phyloP scores from a whole-genome alignment of 2,329 filamentous ascomycete genomes.

The Ceratocystis ficicola region DNA sequence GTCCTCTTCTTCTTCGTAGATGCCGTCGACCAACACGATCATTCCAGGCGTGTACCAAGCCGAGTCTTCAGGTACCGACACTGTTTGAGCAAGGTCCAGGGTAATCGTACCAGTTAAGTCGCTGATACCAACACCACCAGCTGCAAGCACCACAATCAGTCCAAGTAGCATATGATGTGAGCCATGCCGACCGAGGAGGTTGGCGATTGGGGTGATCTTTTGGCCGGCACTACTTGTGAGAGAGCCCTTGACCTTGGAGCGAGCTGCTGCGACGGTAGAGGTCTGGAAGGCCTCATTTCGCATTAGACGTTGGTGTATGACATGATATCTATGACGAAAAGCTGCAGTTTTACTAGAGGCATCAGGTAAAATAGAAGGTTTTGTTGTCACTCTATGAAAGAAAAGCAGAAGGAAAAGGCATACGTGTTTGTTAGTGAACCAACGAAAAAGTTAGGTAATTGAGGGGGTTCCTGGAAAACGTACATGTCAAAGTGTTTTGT shows the following conservation, averaged over 20 bases:
- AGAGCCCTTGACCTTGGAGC: slow-evolving; percentile 41
- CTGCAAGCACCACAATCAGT: slow-evolving; percentile 66
- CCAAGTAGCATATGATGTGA: slow-evolving; percentile 78
- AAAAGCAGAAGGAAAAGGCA: slow-evolving; percentile 18
- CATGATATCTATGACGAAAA: slow-evolving; percentile 82
- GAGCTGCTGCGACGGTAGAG: slow-evolving; percentile 56
- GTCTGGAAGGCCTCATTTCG: slow-evolving; percentile 89
- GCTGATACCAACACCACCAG: slow-evolving; percentile 68
- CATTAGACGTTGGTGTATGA: slow-evolving; percentile 82
- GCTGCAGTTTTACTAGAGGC: slow-evolving; percentile 71
- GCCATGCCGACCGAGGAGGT: slow-evolving; percentile 65
- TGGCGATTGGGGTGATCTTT: slow-evolving; percentile 76
- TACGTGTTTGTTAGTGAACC: background rate
- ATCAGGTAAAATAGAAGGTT: slow-evolving; percentile 60
- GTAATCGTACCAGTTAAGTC: slow-evolving; percentile 81
- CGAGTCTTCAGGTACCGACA: slow-evolving; percentile 69
- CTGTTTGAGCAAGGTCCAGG: slow-evolving; percentile 69
- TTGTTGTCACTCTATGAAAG: slow-evolving; percentile 42
- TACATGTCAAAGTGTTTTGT: slow-evolving; percentile 88
- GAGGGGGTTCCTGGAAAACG: slow-evolving; percentile 19
- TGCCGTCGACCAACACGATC: slow-evolving; percentile 86
- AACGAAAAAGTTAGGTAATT: background rate
- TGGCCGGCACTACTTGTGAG: slow-evolving; percentile 57
- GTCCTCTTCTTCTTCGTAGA: slow-evolving; percentile 94
- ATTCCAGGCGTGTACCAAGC: slow-evolving; percentile 92